Percentiles rank a stretch among this genome's conserved stretches.
Conservation (phyloP, 75 land plant species). For the Pinus albicaulis region DNA sequence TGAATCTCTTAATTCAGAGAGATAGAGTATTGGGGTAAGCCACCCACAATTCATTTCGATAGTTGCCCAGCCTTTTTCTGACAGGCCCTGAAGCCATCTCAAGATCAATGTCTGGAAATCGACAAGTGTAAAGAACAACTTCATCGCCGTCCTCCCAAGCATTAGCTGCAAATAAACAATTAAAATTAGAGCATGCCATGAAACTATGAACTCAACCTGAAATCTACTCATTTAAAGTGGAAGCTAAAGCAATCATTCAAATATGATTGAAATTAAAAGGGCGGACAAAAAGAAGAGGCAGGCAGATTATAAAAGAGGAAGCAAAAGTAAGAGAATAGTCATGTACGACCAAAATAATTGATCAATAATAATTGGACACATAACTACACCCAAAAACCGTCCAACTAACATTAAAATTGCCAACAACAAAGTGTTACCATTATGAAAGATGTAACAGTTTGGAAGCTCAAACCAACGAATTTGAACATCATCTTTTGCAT, state of each 20-base stretch:
- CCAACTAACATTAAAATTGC: not conserved
- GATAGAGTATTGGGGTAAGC: not conserved
- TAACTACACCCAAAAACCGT: not conserved
- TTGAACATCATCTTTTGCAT: slow-evolving; percentile 73
- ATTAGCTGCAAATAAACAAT: slow-evolving; percentile 54
- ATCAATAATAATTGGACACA: not conserved
- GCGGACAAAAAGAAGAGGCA: not conserved
- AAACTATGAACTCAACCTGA: not conserved
- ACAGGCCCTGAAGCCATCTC: slow-evolving; percentile 49
- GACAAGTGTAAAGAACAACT: slow-evolving; percentile 79
- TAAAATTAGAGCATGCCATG: not conserved
- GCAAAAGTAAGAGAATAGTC: not conserved
- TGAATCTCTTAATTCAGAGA: not conserved
- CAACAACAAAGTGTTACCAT: slow-evolving; percentile 40
- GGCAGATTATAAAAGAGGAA: no score
- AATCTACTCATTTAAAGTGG: not conserved
- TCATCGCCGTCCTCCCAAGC: slow-evolving; percentile 99
- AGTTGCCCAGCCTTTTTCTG: slow-evolving; percentile 51
- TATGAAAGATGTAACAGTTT: slow-evolving; percentile 86
- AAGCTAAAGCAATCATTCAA: not conserved
- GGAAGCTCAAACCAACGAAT: slow-evolving; percentile 95
- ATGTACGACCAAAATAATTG: not conserved
- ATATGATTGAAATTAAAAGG: not conserved
- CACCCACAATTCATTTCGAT: slow-evolving; percentile 66
- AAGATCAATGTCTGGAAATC: slow-evolving; percentile 65